Evolutionary conservation across 139 green algal genomes (phyloP).

Genomic region (Chlamydomonas applanata): DNA sequence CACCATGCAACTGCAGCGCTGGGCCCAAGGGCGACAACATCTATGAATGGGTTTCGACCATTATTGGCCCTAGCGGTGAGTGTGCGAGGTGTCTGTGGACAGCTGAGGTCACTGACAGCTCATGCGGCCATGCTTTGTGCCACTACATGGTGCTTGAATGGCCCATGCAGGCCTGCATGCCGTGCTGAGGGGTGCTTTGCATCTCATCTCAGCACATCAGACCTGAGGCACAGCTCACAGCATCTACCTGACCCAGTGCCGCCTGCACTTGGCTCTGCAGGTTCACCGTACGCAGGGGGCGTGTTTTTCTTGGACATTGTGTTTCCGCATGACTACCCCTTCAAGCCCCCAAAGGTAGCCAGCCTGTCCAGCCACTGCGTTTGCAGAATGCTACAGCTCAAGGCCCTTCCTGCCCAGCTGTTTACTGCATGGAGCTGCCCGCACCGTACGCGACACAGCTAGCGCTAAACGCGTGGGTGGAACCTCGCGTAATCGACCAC

Average conservation of each 20-base stretch:
- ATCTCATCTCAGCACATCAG: neutral
- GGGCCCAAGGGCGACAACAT: conserved; percentile 98
- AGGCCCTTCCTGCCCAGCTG: too few species aligned
- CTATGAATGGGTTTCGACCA: conserved; percentile 95
- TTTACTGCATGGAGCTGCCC: too few species aligned
- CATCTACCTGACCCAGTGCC: too few species aligned
- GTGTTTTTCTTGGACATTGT: conserved; percentile 96
- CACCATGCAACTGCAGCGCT: conserved; percentile 88
- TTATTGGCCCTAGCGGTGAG: conserved; percentile 83
- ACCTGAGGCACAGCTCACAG: too few species aligned
- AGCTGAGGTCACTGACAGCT: too few species aligned
- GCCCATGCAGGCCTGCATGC: neutral
- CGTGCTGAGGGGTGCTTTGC: too few species aligned
- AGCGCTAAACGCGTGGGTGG: too few species aligned
- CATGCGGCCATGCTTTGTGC: neutral
- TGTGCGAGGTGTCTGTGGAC: neutral
- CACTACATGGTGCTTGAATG: neutral
- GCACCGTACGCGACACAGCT: too few species aligned
- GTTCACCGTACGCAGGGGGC: conserved; percentile 84
- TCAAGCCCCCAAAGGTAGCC: conserved; percentile 95
- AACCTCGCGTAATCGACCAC: too few species aligned
- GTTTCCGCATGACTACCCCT: conserved; percentile 95
- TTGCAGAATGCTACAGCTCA: too few species aligned
- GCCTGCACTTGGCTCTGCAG: conserved; percentile 39
- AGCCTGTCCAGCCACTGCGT: neutral